These are phyloP conservation scores for Linum trigynum DNA, from an alignment of 345 rosid genomes.

Conservation along the genomic window DNA sequence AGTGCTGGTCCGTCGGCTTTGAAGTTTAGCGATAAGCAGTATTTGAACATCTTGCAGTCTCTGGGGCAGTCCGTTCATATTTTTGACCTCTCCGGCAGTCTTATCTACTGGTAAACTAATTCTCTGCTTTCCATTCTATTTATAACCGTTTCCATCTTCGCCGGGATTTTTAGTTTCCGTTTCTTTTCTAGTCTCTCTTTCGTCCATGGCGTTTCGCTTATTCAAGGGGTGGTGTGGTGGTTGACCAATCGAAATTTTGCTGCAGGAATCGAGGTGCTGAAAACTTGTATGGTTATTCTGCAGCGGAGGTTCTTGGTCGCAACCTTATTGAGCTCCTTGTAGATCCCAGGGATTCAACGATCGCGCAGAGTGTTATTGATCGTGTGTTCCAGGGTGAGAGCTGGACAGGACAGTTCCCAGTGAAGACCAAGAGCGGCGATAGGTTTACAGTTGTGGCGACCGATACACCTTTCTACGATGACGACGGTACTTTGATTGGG, in stretches of 20 bases:
- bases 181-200: too few relatives aligned
- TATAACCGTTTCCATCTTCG: too few relatives aligned
- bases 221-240: too few relatives aligned
- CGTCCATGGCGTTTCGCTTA: not conserved
- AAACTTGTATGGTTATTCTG: slow-evolving; percentile 66
- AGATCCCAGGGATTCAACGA: slow-evolving; percentile 44
- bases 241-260: too few relatives aligned
- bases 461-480: slow-evolving; percentile 69
- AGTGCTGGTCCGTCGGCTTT: slow-evolving; percentile 14
- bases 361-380: slow-evolving; percentile 43
- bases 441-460: slow-evolving; percentile 53
- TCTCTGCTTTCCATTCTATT: too few relatives aligned
- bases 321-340: slow-evolving; percentile 58
- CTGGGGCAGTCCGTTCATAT: slow-evolving; percentile 94
- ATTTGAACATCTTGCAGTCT: slow-evolving; percentile 14
- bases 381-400: slow-evolving; percentile 59
- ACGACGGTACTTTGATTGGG: slow-evolving; percentile 64
- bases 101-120: slow-evolving; percentile 60
- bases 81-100: slow-evolving; percentile 45
- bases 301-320: slow-evolving; percentile 68
- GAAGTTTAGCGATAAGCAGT: too few relatives aligned
- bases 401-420: slow-evolving; percentile 90
- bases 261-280: slow-evolving; percentile 82
- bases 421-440: slow-evolving; percentile 64
- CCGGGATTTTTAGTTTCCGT: too few relatives aligned